phyloP scores from a whole-genome alignment of 805 yeast species.

The Lachancea lanzarotensis region DNA sequence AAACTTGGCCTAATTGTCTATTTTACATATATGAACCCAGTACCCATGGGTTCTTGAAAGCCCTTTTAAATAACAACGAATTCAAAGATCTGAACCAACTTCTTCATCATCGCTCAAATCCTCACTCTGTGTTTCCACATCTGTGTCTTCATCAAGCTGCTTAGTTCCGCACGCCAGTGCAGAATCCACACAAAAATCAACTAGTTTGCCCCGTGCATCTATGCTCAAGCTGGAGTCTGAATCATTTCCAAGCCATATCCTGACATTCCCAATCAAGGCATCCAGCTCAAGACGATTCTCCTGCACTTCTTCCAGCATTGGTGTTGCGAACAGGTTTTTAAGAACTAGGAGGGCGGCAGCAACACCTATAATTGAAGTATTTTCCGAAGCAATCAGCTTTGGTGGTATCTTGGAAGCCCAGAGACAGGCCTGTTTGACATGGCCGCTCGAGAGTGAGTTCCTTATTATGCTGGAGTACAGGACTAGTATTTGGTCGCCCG shows the following conservation, averaged over 20 bases:
- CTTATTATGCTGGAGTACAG: constrained; percentile 15
- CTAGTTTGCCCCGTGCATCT: constrained; percentile 28
- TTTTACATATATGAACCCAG: constrained; percentile 11
- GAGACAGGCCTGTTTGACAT: constrained; percentile 1
- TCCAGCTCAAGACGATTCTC: constrained; percentile 19
- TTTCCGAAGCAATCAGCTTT: constrained; percentile 4
- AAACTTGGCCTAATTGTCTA: constrained; percentile 6
- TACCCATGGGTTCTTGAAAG: constrained; percentile 1
- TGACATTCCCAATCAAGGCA: constrained; percentile 26
- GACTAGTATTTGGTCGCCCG: constrained; percentile 18
- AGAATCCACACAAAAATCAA: constrained; percentile 24
- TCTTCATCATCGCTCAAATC: constrained; percentile 15
- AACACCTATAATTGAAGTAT: constrained; percentile 26
- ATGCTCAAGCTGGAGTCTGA: constrained; percentile 25
- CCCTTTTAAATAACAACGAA: background rate
- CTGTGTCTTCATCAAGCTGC: constrained; percentile 5
- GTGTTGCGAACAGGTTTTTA: constrained; percentile 15
- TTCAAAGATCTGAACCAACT: constrained; percentile 1
- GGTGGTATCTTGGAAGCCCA: constrained; percentile 5
- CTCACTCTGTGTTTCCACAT: constrained; percentile 14
- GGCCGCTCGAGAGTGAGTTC: constrained; percentile 1
- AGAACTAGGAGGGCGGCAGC: constrained; percentile 27
- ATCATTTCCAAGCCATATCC: constrained; percentile 34
- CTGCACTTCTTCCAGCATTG: constrained; percentile 6
- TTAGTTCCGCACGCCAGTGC: constrained; percentile 13